Conservation (phyloP, 306 rosid species). For the Leucaena leucocephala region DNA sequence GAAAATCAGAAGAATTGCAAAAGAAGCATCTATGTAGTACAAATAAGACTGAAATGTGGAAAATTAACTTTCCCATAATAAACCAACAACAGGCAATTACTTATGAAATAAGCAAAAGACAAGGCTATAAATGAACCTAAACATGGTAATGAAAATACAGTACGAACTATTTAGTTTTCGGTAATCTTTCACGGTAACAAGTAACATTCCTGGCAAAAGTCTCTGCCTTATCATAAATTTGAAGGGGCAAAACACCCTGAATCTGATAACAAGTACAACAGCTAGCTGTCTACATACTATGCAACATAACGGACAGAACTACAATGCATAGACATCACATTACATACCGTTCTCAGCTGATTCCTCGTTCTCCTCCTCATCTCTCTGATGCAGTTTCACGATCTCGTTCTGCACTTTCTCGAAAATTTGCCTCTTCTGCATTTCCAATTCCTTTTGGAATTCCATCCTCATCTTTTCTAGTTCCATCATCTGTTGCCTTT, state of each 20-base stretch:
- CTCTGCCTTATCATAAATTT: constrained; percentile 43
- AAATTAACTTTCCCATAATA: constrained; percentile 19
- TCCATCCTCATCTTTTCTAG: constrained; percentile 93
- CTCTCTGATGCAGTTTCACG: constrained; percentile 54
- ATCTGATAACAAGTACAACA: constrained; percentile 51
- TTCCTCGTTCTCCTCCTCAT: constrained; percentile 60
- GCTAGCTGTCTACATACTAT: constrained; percentile 44
- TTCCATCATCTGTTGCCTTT: constrained; percentile 75
- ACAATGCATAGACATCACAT: constrained; percentile 40
- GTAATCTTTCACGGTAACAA: constrained; percentile 27
- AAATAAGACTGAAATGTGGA: constrained; percentile 4
- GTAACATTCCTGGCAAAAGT: constrained; percentile 42
- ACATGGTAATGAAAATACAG: constrained; percentile 14
- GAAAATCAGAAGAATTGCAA: constrained; percentile 6
- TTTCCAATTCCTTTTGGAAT: constrained; percentile 71
- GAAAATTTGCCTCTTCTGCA: constrained; percentile 72
- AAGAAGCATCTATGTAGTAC: not conserved
- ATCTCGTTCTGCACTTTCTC: constrained; percentile 78
- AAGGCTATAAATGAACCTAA: constrained; percentile 1
- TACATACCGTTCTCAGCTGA: constrained; percentile 60
- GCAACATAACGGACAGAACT: constrained; percentile 39
- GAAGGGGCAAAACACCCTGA: constrained; percentile 39
- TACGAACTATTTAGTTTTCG: constrained; percentile 26
- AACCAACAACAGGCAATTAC: not conserved
- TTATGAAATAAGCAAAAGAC: constrained; percentile 4